phyloP scores from a whole-genome alignment of 2,329 filamentous ascomycete genomes.

The Calonectria fujianensis region DNA sequence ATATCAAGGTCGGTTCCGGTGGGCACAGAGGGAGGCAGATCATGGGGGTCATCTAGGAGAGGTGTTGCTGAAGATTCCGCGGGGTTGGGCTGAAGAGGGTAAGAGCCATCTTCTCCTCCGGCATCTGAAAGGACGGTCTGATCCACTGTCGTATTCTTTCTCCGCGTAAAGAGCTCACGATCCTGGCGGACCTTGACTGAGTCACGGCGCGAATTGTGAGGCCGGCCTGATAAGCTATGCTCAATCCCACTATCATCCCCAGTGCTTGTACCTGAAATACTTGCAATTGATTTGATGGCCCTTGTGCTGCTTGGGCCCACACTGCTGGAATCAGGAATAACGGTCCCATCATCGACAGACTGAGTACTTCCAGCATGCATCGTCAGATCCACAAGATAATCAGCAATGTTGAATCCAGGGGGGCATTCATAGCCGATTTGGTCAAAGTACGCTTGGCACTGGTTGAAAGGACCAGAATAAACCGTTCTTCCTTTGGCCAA shows the following conservation, averaged over 20 bases:
- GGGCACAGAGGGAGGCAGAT: conserved; percentile 75
- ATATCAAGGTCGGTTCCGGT: conserved; percentile 87
- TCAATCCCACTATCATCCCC: conserved; percentile 80
- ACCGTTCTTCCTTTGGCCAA: conserved; percentile 92
- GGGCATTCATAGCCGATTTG: conserved; percentile 94
- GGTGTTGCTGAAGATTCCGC: conserved; percentile 70
- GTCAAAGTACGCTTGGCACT: conserved; percentile 95
- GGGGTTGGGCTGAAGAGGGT: conserved; percentile 70
- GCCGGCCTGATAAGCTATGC: conserved; percentile 76
- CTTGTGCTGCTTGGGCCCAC: conserved; percentile 90
- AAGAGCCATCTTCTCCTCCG: conserved; percentile 71
- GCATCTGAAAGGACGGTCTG: conserved; percentile 79
- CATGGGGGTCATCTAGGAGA: conserved; percentile 81
- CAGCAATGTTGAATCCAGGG: conserved; percentile 98
- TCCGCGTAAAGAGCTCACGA: conserved; percentile 90
- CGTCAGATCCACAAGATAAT: conserved; percentile 96
- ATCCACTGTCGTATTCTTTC: conserved; percentile 74
- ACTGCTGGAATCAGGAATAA: conserved; percentile 75
- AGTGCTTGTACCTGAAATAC: conserved; percentile 84
- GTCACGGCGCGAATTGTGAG: conserved; percentile 82
- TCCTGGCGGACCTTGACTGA: conserved; percentile 93
- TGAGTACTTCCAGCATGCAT: conserved; percentile 89
- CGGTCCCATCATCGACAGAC: conserved; percentile 72
- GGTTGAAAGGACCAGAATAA: conserved; percentile 92
- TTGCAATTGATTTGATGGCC: conserved; percentile 93